These are phyloP conservation scores for Salix exigua DNA, from an alignment of 345 rosid species.

Conservation along the genomic window DNA sequence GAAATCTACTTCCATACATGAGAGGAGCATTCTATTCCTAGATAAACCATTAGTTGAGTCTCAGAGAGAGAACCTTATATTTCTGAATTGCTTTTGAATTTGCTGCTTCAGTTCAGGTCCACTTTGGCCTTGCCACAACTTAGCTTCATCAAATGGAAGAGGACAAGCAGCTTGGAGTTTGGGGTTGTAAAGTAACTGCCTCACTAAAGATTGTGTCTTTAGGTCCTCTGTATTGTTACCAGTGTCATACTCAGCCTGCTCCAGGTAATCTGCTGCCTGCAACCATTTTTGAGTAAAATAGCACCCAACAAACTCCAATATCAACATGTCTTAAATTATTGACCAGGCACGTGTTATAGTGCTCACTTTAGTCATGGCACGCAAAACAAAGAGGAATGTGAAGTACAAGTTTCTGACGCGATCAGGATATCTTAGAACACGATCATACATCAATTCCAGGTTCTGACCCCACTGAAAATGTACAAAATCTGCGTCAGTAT, in stretches of 20 bases:
- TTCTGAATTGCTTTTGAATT: constrained; percentile 81
- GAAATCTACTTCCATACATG: neutral
- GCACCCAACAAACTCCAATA: neutral
- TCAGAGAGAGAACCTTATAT: constrained; percentile 61
- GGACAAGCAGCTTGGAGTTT: constrained; percentile 90
- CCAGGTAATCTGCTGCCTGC: constrained; percentile 39
- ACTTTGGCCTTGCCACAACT: constrained; percentile 88
- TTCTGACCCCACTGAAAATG: constrained; percentile 84
- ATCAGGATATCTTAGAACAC: constrained; percentile 78
- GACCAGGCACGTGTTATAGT: neutral
- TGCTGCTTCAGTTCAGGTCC: constrained; percentile 89
- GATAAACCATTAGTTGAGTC: neutral
- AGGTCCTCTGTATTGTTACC: constrained; percentile 79
- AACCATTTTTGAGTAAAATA: neutral
- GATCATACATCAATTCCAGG: constrained; percentile 70
- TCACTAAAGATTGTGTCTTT: constrained; percentile 68
- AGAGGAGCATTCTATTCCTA: neutral
- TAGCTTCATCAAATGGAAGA: constrained; percentile 92
- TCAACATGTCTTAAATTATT: neutral
- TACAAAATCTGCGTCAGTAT: neutral
- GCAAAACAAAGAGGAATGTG: constrained; percentile 81
- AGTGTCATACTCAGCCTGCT: constrained; percentile 79
- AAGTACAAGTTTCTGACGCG: constrained; percentile 87
- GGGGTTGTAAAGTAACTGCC: constrained; percentile 64
- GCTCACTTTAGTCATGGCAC: constrained; percentile 83